Percentiles rank a stretch among this genome's conserved stretches.
Conservation (phyloP, 140 eudicot genomes). For the Erigeron philadelphicus region DNA sequence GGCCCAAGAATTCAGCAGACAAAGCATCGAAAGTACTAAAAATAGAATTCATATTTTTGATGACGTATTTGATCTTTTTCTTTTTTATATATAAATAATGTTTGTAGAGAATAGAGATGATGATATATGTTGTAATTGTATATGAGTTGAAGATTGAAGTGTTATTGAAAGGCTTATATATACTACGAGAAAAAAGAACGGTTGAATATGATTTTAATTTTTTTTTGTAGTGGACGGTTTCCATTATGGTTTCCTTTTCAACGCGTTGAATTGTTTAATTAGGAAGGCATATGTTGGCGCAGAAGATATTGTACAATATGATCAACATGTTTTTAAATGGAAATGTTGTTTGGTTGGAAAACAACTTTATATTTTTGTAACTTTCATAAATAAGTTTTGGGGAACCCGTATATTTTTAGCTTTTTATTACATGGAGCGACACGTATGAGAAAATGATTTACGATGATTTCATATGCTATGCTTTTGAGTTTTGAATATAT, state of each 20-base stretch:
- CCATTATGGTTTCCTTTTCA: not conserved
- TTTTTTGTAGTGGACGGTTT: not conserved
- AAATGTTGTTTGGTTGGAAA: no score
- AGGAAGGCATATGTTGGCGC: not conserved
- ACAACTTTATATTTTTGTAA: no score
- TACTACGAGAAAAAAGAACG: not conserved
- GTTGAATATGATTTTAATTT: not conserved
- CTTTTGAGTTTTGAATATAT: no score
- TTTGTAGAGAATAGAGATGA: not conserved
- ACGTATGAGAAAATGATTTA: no score
- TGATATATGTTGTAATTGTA: not conserved
- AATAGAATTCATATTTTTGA: constrained; percentile 33
- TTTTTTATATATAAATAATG: no score
- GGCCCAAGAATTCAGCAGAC: constrained; percentile 25
- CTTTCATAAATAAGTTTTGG: no score
- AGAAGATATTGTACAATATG: not conserved
- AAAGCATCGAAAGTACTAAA: constrained; percentile 50
- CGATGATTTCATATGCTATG: no score
- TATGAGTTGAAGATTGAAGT: not conserved
- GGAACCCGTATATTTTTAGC: no score
- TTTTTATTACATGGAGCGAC: no score
- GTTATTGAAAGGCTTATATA: not conserved
- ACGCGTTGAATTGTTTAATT: not conserved
- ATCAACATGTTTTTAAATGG: no score
- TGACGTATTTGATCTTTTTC: not conserved